Percentiles rank a stretch among this genome's conserved stretches.
phyloP scores from a whole-genome alignment of 2,329 filamentous ascomycete genomes.

The Colletotrichum liaoningense region DNA sequence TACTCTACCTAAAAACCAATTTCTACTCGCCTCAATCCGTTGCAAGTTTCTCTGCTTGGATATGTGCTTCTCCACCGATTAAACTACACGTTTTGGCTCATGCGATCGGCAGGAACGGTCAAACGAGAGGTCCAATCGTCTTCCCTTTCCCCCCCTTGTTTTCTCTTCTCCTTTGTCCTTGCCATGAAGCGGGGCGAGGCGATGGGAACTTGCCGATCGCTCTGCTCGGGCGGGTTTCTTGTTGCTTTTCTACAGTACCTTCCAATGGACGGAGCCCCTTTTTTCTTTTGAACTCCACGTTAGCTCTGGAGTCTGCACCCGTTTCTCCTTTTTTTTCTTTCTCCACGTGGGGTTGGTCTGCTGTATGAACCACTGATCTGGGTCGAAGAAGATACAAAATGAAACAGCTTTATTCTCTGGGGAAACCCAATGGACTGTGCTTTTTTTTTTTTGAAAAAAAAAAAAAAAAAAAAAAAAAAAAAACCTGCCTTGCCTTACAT shows the following conservation, averaged over 20 bases:
- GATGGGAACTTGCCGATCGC: background rate
- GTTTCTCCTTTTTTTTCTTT: background rate
- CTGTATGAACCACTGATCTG: background rate
- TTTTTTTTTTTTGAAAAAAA: no score
- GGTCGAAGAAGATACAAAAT: background rate
- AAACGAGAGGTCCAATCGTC: background rate
- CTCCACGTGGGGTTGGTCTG: background rate
- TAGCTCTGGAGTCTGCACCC: background rate
- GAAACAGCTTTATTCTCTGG: background rate
- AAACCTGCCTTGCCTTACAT: no score
- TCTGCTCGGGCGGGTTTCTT: background rate
- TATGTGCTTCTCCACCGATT: constrained; percentile 11
- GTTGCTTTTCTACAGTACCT: constrained; percentile 2
- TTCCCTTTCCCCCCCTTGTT: background rate
- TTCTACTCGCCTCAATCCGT: no score
- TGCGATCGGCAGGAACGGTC: constrained; percentile 3
- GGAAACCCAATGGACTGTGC: background rate
- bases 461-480: background rate
- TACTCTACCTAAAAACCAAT: background rate
- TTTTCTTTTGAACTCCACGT: constrained; percentile 14
- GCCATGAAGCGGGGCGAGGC: background rate
- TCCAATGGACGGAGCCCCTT: background rate
- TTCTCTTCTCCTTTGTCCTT: background rate
- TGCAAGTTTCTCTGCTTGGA: background rate
- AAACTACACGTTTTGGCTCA: constrained; percentile 22